Evolutionary conservation across 2,329 filamentous ascomycete species (phyloP).

Genomic region (Ophiostoma angusticollis): DNA sequence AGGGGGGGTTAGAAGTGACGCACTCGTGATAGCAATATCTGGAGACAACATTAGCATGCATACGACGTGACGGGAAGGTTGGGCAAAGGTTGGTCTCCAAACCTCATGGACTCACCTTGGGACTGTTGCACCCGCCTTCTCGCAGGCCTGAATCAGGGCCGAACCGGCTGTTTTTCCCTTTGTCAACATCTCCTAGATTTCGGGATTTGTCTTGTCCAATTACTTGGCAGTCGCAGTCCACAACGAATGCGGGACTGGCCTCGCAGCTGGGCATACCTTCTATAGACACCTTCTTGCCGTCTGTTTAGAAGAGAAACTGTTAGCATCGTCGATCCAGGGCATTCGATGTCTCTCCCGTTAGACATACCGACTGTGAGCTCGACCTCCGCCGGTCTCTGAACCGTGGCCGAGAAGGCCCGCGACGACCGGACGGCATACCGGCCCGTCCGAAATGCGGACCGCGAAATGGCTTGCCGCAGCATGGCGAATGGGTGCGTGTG

Average conservation of each 20-base stretch:
- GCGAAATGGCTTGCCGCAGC: conserved; percentile 55
- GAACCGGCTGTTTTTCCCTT: conserved; percentile 59
- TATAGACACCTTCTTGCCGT: conserved; percentile 96
- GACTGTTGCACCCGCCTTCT: conserved; percentile 85
- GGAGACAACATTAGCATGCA: conserved; percentile 20
- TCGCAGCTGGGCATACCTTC: conserved; percentile 64
- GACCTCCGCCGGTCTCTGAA: conserved; percentile 74
- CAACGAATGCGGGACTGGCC: too few species aligned
- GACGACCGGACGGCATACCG: conserved; percentile 46
- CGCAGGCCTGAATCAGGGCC: conserved; percentile 95
- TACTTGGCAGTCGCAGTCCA: too few species aligned
- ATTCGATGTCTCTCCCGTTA: not conserved
- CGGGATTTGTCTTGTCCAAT: too few species aligned
- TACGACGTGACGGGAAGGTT: too few species aligned
- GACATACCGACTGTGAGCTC: conserved; percentile 84
- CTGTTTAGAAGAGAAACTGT: conserved; percentile 35
- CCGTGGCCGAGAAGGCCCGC: conserved; percentile 71
- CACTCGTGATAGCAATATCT: conserved; percentile 99
- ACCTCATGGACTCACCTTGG: conserved; percentile 49
- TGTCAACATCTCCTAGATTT: conserved; percentile 1
- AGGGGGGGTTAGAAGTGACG: conserved; percentile 2
- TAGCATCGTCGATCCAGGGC: conserved; percentile 5
- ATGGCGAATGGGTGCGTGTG: conserved; percentile 34
- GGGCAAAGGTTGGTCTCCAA: too few species aligned
- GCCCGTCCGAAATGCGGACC: conserved; percentile 54